Evolutionary conservation across 1,284 basidiomycete genomes (phyloP).

Genomic region (Calocybe gambosa): DNA sequence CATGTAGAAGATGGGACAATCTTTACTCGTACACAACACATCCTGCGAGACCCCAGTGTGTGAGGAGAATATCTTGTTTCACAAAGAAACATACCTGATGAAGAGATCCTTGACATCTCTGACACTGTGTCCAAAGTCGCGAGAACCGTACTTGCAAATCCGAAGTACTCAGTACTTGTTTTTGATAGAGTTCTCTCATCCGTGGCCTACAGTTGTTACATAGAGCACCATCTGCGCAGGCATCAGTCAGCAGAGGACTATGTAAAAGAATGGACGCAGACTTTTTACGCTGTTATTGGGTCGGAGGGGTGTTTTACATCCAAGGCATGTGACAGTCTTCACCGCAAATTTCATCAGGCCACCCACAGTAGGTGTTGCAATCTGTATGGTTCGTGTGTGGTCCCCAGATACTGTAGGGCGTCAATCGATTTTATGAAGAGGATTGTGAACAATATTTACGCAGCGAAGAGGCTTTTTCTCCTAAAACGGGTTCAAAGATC

Average conservation of each 20-base stretch:
- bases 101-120: constrained; percentile 91
- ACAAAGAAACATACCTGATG: constrained; percentile 62
- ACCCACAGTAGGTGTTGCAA: constrained; percentile 90
- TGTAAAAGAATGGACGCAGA: constrained; percentile 24
- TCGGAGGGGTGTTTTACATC: constrained; percentile 85
- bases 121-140: constrained; percentile 94
- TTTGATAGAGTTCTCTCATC: constrained; percentile 86
- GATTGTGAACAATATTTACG: constrained; percentile 42
- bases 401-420: constrained; percentile 77
- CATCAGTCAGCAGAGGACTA: constrained; percentile 7
- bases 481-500: constrained; percentile 96
- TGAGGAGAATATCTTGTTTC: neutral
- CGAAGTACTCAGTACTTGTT: constrained; percentile 74
- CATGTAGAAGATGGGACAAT: constrained; percentile 98
- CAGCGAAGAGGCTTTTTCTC: constrained; percentile 80
- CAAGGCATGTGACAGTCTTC: constrained; percentile 87
- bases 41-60: constrained; percentile 47
- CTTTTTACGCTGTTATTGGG: constrained; percentile 66
- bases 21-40: constrained; percentile 93
- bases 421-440: neutral
- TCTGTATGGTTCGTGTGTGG: constrained; percentile 89
- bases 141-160: constrained; percentile 86
- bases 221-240: constrained; percentile 73
- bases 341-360: constrained; percentile 97
- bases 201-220: constrained; percentile 87